A percentile compares a stretch with the other conserved stretches of the same genome.
Conservation (phyloP, 1,139 yeast species). For the Lodderomyces jiufengensis region DNA sequence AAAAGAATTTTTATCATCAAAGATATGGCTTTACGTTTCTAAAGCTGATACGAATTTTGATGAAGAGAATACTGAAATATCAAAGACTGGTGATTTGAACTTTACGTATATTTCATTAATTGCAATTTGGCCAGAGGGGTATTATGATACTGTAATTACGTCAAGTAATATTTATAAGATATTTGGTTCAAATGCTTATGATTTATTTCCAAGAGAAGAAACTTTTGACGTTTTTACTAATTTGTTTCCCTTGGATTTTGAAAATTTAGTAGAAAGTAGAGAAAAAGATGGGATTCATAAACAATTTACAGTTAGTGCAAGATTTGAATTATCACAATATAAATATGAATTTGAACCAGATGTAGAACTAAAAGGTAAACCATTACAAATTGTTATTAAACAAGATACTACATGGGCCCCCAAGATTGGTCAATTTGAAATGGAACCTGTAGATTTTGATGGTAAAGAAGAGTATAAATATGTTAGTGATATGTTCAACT, state of each 20-base stretch:
- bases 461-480: slow-evolving; percentile 12
- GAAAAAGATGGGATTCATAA: slow-evolving; percentile 7
- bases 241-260: slow-evolving; percentile 15
- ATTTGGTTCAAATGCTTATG: slow-evolving; percentile 11
- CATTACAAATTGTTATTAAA: slow-evolving; percentile 20
- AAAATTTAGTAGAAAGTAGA: slow-evolving; percentile 10
- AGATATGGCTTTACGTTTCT: slow-evolving; percentile 13
- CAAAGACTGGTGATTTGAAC: slow-evolving; percentile 13
- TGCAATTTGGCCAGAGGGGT: slow-evolving; percentile 13
- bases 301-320: slow-evolving; percentile 10
- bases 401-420: slow-evolving; percentile 22
- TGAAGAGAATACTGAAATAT: not conserved
- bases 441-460: slow-evolving; percentile 17
- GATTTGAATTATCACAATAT: slow-evolving; percentile 6
- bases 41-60: slow-evolving; percentile 7
- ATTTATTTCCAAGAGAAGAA: not conserved
- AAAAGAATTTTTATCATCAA: slow-evolving; percentile 6
- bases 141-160: slow-evolving; percentile 13
- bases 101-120: slow-evolving; percentile 13
- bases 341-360: slow-evolving; percentile 9
- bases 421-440: slow-evolving; percentile 22
- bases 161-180: slow-evolving; percentile 5
- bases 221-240: slow-evolving; percentile 6
- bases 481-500: slow-evolving; percentile 22
- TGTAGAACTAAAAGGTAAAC: slow-evolving; percentile 8